These are phyloP conservation scores for Pyricularia grisea DNA, from an alignment of 2,329 filamentous ascomycete genomes.

Conservation along the genomic window DNA sequence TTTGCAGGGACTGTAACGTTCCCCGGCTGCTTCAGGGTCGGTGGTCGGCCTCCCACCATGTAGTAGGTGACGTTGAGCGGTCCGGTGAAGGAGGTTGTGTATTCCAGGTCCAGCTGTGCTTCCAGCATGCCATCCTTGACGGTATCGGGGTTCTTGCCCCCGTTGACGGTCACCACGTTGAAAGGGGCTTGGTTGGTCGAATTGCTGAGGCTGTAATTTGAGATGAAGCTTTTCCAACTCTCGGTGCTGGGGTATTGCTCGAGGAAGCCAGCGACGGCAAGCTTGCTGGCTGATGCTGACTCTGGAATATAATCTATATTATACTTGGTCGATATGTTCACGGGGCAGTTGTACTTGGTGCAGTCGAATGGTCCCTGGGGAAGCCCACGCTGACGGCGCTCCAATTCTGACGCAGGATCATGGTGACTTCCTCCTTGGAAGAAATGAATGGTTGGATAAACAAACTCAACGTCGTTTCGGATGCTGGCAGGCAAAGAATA, in stretches of 20 bases:
- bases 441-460: constrained; percentile 58
- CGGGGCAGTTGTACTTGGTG: constrained; percentile 34
- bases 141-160: constrained; percentile 24
- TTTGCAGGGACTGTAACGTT: constrained; percentile 20
- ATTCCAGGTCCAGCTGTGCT: constrained; percentile 38
- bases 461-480: constrained; percentile 45
- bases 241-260: constrained; percentile 35
- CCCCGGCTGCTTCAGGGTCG: constrained; percentile 2
- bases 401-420: constrained; percentile 8
- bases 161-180: constrained; percentile 30
- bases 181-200: constrained; percentile 11
- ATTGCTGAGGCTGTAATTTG: constrained; percentile 12
- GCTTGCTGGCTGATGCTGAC: constrained; percentile 7
- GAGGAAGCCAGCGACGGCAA: constrained; percentile 32
- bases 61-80: constrained; percentile 35
- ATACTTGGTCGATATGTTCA: constrained; percentile 39
- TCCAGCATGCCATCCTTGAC: constrained; percentile 17
- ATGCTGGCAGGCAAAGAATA: constrained; percentile 54
- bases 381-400: constrained; percentile 6
- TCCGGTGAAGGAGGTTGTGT: constrained; percentile 33
- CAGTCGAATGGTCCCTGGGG: constrained; percentile 10
- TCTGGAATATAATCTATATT: constrained; percentile 27
- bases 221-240: constrained; percentile 28
- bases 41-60: constrained; percentile 32
- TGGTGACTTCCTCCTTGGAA: constrained; percentile 25